Evolutionary conservation across 164 flowering plant species (phyloP), one percentile per base, ranked within the genome.

Genomic region (Macadamia tetraphylla): DNA sequence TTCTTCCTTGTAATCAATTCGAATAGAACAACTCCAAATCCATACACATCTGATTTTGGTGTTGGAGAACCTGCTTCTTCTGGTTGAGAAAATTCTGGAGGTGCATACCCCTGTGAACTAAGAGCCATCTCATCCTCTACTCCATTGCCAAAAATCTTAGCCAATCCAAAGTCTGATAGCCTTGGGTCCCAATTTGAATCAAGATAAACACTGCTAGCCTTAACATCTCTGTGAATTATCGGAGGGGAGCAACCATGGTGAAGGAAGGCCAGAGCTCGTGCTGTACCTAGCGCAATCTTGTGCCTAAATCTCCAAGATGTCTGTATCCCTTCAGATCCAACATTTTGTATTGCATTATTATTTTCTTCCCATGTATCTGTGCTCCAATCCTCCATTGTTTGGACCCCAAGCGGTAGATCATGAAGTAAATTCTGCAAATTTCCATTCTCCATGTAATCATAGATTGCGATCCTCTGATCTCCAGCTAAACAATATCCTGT

Each of bases 231-330:
- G 68, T 91, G 97, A 60, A 88, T 83, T 52, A 89, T 87, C 10
- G 92, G 86, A 60, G 95, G 93, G 11, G 82, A 88, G 79, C 97
- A 89, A n/a, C 95, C 97, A 63, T 91, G 97, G 80, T 91, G 97
- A 52, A 91, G 89, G 74, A 86, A 91, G 11, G 94, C 92, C 58
- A 91, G 72, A 13, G 93, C 93, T n/a, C 97, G 78, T 8, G 97
- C 97, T 6, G 87, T 87, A 42, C 93, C 93, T 9, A 91, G 86
- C 1, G 90, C 95, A 44, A 87, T 78, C 52, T 80, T 85, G 77
- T 91, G 93, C 53, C 96, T 77, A 67, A 87, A 88, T 67, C 81
- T 70, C 98, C 98, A 92, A 6, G 86, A 82, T 30, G 84, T 80
- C 63, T 84, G 63, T n/a, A 76, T 40, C 35, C 82, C 84, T 72